Percentiles rank a stretch among this genome's conserved stretches.
phyloP scores from a whole-genome alignment of 78 protist species.

The Dictyostelium capitatum region DNA sequence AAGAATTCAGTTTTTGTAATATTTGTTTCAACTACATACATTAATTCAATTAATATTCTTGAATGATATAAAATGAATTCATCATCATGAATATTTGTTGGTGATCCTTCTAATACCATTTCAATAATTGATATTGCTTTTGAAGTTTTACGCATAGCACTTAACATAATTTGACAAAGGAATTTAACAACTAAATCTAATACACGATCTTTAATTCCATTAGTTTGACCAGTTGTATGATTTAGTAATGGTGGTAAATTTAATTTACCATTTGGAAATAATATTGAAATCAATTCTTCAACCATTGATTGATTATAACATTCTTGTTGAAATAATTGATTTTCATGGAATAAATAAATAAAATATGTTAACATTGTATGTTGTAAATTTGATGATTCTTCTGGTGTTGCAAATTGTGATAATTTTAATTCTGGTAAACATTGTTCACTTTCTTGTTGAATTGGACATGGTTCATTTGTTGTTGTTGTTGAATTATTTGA shows the following conservation, averaged over 20 bases:
- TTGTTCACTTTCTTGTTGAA: not conserved
- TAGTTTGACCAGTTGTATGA: not conserved
- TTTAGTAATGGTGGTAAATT: conserved; percentile 16
- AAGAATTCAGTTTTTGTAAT: conserved; percentile 59
- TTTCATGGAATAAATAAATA: conserved; percentile 73
- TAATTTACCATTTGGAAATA: conserved; percentile 42
- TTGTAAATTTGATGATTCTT: conserved; percentile 56
- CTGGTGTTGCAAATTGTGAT: conserved; percentile 54
- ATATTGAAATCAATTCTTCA: conserved; percentile 41
- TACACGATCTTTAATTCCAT: conserved; percentile 53
- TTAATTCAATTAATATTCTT: conserved; percentile 30
- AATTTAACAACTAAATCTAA: conserved; percentile 63
- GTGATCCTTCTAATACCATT: conserved; percentile 40
- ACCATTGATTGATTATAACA: conserved; percentile 21
- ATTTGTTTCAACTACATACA: conserved; percentile 56
- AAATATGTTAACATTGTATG: conserved; percentile 66
- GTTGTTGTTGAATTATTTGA: not conserved
- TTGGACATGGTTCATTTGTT: not conserved
- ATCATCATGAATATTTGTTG: conserved; percentile 1
- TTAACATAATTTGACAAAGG: conserved; percentile 60
- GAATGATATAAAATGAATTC: conserved; percentile 56
- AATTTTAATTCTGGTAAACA: not conserved
- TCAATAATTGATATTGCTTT: conserved; percentile 46
- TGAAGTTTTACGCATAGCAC: conserved; percentile 48
- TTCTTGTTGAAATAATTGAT: conserved; percentile 62